Evolutionary conservation across 345 rosid species (phyloP), one percentile per base, ranked within the genome.

Genomic region (Citrus medica): DNA sequence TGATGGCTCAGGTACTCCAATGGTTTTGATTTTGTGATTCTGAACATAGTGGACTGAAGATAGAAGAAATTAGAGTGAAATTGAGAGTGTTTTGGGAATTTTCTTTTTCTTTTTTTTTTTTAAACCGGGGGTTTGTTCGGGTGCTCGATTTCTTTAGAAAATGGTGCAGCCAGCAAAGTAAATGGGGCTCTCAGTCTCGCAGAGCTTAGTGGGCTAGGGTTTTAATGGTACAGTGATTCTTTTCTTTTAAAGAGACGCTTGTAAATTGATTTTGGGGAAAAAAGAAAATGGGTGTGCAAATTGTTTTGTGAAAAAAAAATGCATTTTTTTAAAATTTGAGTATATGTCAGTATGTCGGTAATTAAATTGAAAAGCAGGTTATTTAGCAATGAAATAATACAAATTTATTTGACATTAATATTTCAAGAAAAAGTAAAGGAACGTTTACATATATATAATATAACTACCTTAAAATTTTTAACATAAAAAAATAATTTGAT

Each of bases 11-110:
- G 37, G 65, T 71, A 73, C 9, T 85, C 84, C 9, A 80, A 27
- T 3, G 80, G 59, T 35, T 77, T 86, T 3, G 74, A 71, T 79
- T 79, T 84, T 55, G 84, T 72, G 7, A 81, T 65, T 71, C 88
- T 83, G 56, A 85, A 73, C 90, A 87, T 89, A 48, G 0, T 51
- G 74, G 22, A 48, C 0, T 51, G 74, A 21, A 51, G 33, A 51
- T 9, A 3, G n/a, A 32, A 17, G 56, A 42, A 25, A 42, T 40
- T 24, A 25, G 8, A 40, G 19, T 25, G 22, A 24, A 68, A 24
- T 24, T 24, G 32, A 13, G 24, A 13, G 60, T 16, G 38, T 3
- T 69, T 42, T 69, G n/a, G 16, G 6, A 25, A 6, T 69, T 7
- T 6, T 48, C 27, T 7, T 38, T 38, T 6, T 6, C 7, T 37